These are phyloP conservation scores for Ustilago bromivora DNA, from an alignment of 1,284 basidiomycete genomes.

Conservation along the genomic window DNA sequence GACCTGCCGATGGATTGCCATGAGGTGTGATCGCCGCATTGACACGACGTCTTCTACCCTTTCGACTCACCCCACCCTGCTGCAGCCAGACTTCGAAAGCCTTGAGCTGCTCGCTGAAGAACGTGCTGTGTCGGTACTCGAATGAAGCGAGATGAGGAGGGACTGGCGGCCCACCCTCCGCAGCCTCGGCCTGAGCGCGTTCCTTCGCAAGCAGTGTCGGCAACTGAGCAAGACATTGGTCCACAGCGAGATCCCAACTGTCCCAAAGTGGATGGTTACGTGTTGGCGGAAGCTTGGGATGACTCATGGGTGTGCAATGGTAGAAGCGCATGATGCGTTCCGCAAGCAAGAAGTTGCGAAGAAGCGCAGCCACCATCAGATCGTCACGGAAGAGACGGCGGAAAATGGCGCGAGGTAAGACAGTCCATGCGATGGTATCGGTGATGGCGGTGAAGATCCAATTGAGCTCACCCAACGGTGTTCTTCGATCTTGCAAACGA, in stretches of 20 bases:
- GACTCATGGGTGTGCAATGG: conserved; percentile 94
- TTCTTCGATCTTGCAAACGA: conserved; percentile 93
- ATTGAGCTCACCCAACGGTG: conserved; percentile 95
- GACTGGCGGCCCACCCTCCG: conserved; percentile 67
- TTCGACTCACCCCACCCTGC: conserved; percentile 70
- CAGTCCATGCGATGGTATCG: conserved; percentile 98
- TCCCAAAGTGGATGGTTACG: conserved; percentile 97
- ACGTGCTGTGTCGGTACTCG: conserved; percentile 86
- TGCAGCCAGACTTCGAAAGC: conserved; percentile 97
- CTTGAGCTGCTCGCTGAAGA: conserved; percentile 95
- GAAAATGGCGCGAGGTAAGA: conserved; percentile 92
- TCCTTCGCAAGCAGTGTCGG: conserved; percentile 83
- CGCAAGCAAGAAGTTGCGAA: conserved; percentile 95
- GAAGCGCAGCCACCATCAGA: conserved; percentile 92
- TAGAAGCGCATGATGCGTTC: conserved; percentile 99
- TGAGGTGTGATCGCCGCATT: conserved; percentile 51
- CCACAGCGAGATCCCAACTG: conserved; percentile 97
- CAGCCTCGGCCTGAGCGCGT: conserved; percentile 72
- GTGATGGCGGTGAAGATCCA: conserved; percentile 99
- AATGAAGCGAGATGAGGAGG: conserved; percentile 69
- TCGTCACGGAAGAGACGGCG: conserved; percentile 95
- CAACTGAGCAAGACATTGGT: conserved; percentile 92
- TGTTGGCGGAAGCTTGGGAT: conserved; percentile 89
- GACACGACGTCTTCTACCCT: conserved; percentile 59
- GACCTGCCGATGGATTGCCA: conserved; percentile 44